A percentile compares a stretch with the other conserved stretches of the same genome.
phyloP scores from a whole-genome alignment of 192 early-diverging fungal species.

The Gaertneriomyces semiglobifer region DNA sequence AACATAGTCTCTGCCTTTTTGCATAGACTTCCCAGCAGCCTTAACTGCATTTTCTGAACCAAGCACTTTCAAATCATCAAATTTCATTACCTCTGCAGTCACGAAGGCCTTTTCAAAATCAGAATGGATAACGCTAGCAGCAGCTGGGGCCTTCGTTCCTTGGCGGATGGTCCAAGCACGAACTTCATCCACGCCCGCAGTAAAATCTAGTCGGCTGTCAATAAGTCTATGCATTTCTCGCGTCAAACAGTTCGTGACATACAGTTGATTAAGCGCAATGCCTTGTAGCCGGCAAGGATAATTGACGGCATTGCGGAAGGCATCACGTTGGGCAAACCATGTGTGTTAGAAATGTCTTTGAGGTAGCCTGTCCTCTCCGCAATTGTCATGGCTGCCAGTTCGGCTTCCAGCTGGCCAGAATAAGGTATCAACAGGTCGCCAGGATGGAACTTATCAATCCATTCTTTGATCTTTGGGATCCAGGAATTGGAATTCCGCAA shows the following conservation, averaged over 20 bases:
- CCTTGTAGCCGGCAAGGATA: slow-evolving; percentile 80
- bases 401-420: slow-evolving; percentile 78
- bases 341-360: slow-evolving; percentile 54
- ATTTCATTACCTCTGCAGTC: slow-evolving; percentile 63
- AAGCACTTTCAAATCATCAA: slow-evolving; percentile 77
- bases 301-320: slow-evolving; percentile 75
- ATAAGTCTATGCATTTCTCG: neutral
- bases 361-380: slow-evolving; percentile 48
- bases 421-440: slow-evolving; percentile 90
- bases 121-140: slow-evolving; percentile 89
- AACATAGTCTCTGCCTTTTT: slow-evolving; percentile 89
- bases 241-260: neutral
- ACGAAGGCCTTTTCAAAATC: slow-evolving; percentile 62
- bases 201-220: slow-evolving; percentile 59
- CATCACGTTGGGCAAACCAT: slow-evolving; percentile 23
- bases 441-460: slow-evolving; percentile 88
- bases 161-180: slow-evolving; percentile 88
- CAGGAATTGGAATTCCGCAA: slow-evolving; percentile 93
- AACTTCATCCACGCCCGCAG: slow-evolving; percentile 86
- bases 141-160: slow-evolving; percentile 81
- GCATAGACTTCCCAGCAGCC: slow-evolving; percentile 81
- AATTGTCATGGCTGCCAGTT: slow-evolving; percentile 47
- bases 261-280: slow-evolving; percentile 83
- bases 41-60: slow-evolving; percentile 89
- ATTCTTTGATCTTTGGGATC: slow-evolving; percentile 83